phyloP scores from a whole-genome alignment of 1,284 basidiomycete genomes.

The Vanrija humicola region DNA sequence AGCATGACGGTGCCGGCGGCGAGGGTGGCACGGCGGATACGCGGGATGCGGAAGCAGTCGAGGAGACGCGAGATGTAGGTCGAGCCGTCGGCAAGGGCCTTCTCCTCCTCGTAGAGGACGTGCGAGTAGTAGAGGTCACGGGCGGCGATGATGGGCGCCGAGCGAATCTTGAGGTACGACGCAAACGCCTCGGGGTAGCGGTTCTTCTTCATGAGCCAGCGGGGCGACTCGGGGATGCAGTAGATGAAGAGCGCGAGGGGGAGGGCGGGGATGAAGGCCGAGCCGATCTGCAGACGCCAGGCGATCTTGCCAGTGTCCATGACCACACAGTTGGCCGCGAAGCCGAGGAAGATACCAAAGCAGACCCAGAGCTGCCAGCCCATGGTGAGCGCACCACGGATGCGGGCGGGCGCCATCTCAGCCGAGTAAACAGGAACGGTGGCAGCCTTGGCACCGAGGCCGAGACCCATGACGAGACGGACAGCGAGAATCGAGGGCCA shows the following conservation, averaged over 20 bases:
- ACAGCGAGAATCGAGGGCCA: slow-evolving; percentile 54
- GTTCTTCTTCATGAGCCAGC: slow-evolving; percentile 67
- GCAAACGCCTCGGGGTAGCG: slow-evolving; percentile 61
- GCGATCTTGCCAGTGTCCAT: slow-evolving; percentile 22
- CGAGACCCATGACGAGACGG: slow-evolving; percentile 46
- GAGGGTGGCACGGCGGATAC: slow-evolving; percentile 68
- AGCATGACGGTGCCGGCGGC: slow-evolving; percentile 70
- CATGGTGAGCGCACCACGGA: slow-evolving; percentile 55
- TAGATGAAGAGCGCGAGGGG: slow-evolving; percentile 39
- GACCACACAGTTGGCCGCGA: slow-evolving; percentile 7
- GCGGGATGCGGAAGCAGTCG: slow-evolving; percentile 68
- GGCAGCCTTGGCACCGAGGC: slow-evolving; percentile 44
- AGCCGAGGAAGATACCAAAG: slow-evolving; percentile 28
- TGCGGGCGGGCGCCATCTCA: slow-evolving; percentile 46
- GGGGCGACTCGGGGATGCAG: slow-evolving; percentile 57
- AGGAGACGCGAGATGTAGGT: slow-evolving; percentile 47
- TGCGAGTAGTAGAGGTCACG: slow-evolving; percentile 63
- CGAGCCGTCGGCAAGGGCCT: slow-evolving; percentile 53
- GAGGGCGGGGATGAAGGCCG: slow-evolving; percentile 48
- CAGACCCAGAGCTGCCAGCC: slow-evolving; percentile 31
- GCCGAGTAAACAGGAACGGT: slow-evolving; percentile 52
- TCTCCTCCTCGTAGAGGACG: slow-evolving; percentile 62
- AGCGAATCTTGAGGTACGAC: slow-evolving; percentile 61
- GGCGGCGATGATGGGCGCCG: slow-evolving; percentile 65
- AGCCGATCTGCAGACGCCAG: slow-evolving; percentile 52